Base-by-base conservation (phyloP, 2,329 filamentous ascomycete genomes). In the Cladophialophora yegresii region DNA sequence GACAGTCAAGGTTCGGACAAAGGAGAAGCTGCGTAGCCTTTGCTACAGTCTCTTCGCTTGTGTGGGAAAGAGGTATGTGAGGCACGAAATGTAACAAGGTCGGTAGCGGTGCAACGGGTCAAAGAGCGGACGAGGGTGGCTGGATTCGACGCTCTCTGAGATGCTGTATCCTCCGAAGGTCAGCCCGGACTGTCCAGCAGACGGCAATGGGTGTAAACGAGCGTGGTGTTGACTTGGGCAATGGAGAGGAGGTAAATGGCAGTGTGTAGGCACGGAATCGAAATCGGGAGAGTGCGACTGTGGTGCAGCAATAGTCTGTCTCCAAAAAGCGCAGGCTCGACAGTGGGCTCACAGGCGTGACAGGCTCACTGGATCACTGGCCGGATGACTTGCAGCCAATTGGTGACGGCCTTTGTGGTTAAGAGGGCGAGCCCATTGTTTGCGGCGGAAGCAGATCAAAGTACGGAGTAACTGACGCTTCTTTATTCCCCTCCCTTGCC, bases 151-250 rank as follows among this genome's bases (percentile, higher is more conserved):
- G 55, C 55, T 45, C 55, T 58, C 55, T 22, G 57, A 45, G 57
- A 40, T 36, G 45, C 57, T 40, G 56, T 54, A 20, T 28, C 22
- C 47, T 53, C 58, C n/a, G 26, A 45, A 60, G 45, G 23, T 47
- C n/a, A 54, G 43, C 50, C 45, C 60, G 40, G 60, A 62, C 63
- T 67, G 62, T 61, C 63, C 63, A 67, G 62, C 66, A 67, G 66
- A 67, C 66, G 57, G 57, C 40, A n/a, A 45, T 50, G 57, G 6
- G 53, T 23, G 10, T 58, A 57, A 66, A 63, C 55, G 64, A 66
- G 56, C 50, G 64, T 62, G 59, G 53, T 63, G 40, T 16, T 28
- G 30, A 33, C n/a, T 28, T 28, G 26, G 40, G 50, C 36, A n/a
- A 28, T n/a, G n/a, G n/a, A 43, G 54, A 47, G 10, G 16, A 59